These are phyloP conservation scores for Backusella parvicylindrica DNA, from an alignment of 192 early-diverging fungal species.

Conservation along the genomic window DNA sequence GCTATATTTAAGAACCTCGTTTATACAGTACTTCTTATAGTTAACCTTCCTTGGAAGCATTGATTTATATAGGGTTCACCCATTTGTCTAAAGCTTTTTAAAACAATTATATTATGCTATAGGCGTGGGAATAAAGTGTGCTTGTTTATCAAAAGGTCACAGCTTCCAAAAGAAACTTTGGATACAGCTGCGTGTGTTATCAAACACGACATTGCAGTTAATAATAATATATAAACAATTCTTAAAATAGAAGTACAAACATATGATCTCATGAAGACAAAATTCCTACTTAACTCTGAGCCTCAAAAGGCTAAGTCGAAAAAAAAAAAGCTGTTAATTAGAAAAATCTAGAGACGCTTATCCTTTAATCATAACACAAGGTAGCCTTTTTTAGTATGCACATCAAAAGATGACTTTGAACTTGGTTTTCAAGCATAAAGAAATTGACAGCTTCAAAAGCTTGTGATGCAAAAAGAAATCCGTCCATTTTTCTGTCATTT, in stretches of 20 bases:
- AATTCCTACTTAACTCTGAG: neutral
- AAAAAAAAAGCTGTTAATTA: neutral
- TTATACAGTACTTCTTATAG: neutral
- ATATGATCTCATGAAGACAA: neutral
- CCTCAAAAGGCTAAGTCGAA: neutral
- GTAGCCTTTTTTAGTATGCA: neutral
- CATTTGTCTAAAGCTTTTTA: neutral
- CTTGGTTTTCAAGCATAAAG: neutral
- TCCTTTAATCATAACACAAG: neutral
- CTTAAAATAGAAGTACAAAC: neutral
- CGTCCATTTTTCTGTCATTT: neutral
- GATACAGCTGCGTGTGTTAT: neutral
- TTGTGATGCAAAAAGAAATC: neutral
- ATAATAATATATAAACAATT: neutral
- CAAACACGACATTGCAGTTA: neutral
- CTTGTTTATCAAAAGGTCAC: neutral
- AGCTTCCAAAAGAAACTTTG: neutral
- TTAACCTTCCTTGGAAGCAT: neutral
- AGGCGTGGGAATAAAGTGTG: neutral
- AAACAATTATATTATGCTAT: neutral
- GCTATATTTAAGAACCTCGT: neutral
- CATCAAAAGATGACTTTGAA: neutral
- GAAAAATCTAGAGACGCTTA: neutral
- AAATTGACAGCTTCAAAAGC: neutral
- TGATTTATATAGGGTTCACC: neutral